A percentile compares a stretch with the other conserved stretches of the same genome.
phyloP scores from a whole-genome alignment of 768 basidiomycete genomes.

The Trichaptum fuscoviolaceum region DNA sequence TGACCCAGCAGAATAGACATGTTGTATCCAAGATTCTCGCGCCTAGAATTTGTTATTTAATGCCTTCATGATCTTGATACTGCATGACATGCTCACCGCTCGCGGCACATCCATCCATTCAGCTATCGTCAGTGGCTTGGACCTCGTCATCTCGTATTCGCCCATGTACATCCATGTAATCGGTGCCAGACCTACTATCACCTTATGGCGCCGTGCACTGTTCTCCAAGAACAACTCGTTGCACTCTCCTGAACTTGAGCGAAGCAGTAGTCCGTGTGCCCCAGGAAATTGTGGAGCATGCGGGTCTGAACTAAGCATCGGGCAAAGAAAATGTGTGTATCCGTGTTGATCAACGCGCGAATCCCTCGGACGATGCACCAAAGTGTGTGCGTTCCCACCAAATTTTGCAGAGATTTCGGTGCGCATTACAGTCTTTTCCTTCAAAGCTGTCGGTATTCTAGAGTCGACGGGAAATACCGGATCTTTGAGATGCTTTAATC shows the following conservation, averaged over 20 bases:
- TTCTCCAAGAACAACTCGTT: not conserved
- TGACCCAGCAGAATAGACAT: conserved; percentile 18
- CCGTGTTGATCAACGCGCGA: conserved; percentile 24
- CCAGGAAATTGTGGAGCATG: conserved; percentile 32
- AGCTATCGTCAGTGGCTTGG: conserved; percentile 17
- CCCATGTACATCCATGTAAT: conserved; percentile 27
- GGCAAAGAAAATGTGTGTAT: conserved; percentile 29
- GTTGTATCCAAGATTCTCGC: conserved; percentile 23
- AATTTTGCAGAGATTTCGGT: conserved; percentile 26
- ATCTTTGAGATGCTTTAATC: not conserved
- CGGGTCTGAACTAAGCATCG: conserved; percentile 27
- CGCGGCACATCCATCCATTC: conserved; percentile 20
- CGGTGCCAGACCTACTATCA: not conserved
- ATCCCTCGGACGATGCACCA: conserved; percentile 20
- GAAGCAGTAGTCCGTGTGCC: conserved; percentile 28
- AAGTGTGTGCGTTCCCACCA: conserved; percentile 30
- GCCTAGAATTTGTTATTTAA: conserved; percentile 15
- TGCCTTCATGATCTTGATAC: not conserved
- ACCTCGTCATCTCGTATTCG: conserved; percentile 18
- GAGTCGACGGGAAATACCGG: not conserved
- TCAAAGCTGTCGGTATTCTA: not conserved
- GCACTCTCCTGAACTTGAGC: not conserved
- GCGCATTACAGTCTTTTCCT: conserved; percentile 21
- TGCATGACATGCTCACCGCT: not conserved
- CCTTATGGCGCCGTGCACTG: not conserved